Conservation (phyloP, 2,329 filamentous ascomycete genomes). For the Sphaerulina vaccinii region DNA sequence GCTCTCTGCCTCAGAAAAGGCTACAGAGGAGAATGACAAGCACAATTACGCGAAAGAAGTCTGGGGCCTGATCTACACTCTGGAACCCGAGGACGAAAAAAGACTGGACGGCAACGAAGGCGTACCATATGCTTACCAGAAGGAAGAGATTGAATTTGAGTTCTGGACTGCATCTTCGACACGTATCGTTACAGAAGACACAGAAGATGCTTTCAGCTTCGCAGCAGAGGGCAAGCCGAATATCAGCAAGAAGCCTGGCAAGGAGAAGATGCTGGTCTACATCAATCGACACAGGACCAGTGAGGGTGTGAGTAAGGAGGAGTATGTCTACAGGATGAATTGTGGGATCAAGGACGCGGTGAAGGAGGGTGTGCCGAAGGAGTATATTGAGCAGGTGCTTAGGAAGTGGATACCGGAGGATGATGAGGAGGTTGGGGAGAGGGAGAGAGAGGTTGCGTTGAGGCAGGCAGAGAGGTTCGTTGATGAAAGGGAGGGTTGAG, state of each 20-base stretch:
- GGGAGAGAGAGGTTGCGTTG: slow-evolving; percentile 35
- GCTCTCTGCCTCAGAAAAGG: slow-evolving; percentile 7
- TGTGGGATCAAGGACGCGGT: slow-evolving; percentile 60
- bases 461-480: slow-evolving; percentile 39
- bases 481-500: slow-evolving; percentile 22
- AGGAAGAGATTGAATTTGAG: slow-evolving; percentile 48
- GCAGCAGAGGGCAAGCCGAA: slow-evolving; percentile 26
- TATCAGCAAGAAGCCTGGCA: slow-evolving; percentile 24
- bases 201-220: background rate
- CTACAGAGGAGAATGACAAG: slow-evolving; percentile 1
- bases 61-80: slow-evolving; percentile 58
- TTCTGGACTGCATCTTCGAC: slow-evolving; percentile 40
- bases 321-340: slow-evolving; percentile 66
- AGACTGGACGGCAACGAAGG: slow-evolving; percentile 60
- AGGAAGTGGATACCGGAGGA: slow-evolving; percentile 50
- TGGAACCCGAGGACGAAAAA: slow-evolving; percentile 52
- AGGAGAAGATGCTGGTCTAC: slow-evolving; percentile 56
- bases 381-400: slow-evolving; percentile 57
- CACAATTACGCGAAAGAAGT: slow-evolving; percentile 43
- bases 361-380: slow-evolving; percentile 52
- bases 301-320: slow-evolving; percentile 48
- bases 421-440: slow-evolving; percentile 29
- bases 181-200: slow-evolving; percentile 1
- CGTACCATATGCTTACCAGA: slow-evolving; percentile 60
- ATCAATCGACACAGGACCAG: slow-evolving; percentile 50